Conservation (phyloP, 2,329 filamentous ascomycete species). For the Colletotrichum salicis region DNA sequence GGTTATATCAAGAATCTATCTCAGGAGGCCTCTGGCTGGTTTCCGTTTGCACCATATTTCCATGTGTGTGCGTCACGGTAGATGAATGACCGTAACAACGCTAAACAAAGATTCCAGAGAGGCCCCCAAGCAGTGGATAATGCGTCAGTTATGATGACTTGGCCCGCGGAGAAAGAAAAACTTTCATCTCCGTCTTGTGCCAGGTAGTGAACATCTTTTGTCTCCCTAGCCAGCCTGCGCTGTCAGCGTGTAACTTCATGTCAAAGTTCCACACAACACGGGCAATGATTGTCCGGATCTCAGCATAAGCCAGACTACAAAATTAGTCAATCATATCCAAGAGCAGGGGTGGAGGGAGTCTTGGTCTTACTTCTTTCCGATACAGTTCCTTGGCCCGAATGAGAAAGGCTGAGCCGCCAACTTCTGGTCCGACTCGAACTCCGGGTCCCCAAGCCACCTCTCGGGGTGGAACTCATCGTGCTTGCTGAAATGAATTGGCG, state of each 20-base stretch:
- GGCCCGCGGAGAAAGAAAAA: constrained; percentile 5
- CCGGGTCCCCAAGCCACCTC: constrained; percentile 24
- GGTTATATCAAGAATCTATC: too few species aligned
- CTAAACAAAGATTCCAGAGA: too few species aligned
- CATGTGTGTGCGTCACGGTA: too few species aligned
- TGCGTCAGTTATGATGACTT: background rate
- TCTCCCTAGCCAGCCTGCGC: constrained; percentile 48
- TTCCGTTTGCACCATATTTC: too few species aligned
- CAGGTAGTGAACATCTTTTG: constrained; percentile 33
- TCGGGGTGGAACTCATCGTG: constrained; percentile 23
- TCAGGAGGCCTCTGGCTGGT: too few species aligned
- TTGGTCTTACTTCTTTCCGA: constrained; percentile 58
- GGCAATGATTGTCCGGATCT: constrained; percentile 25
- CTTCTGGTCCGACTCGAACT: constrained; percentile 45
- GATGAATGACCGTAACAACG: too few species aligned
- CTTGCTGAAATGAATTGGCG: constrained; percentile 32
- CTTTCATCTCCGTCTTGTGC: constrained; percentile 34
- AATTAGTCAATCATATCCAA: background rate
- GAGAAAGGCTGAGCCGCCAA: constrained; percentile 60
- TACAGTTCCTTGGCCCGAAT: constrained; percentile 59
- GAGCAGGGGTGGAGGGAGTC: background rate
- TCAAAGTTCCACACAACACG: constrained; percentile 32
- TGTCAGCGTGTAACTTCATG: constrained; percentile 37
- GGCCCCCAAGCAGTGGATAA: too few species aligned
- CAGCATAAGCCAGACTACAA: constrained; percentile 19